Percentiles rank a stretch among this genome's conserved stretches.
Evolutionary conservation across 495 filamentous ascomycete species (phyloP).

Genomic region (Hyphodiscus hymeniophilus): DNA sequence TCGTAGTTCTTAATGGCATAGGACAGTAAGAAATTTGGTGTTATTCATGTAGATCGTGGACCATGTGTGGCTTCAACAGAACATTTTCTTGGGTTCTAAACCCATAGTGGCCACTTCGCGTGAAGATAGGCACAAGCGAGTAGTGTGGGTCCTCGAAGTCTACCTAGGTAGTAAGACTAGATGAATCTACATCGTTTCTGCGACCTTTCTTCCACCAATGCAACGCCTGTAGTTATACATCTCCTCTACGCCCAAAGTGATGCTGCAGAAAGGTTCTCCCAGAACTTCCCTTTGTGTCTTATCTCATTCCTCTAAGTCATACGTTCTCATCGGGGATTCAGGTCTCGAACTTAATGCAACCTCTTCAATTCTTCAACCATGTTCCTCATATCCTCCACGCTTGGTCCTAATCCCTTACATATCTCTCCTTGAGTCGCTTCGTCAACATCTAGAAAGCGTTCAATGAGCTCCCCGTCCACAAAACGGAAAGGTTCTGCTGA

Average conservation of each 20-base stretch:
- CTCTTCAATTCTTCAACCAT: slow-evolving; percentile 67
- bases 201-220: too few relatives aligned
- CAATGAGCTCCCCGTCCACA: slow-evolving; percentile 87
- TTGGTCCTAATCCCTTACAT: slow-evolving; percentile 47
- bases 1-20: too few relatives aligned
- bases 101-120: too few relatives aligned
- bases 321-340: background rate
- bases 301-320: background rate
- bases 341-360: slow-evolving; percentile 42
- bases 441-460: slow-evolving; percentile 67
- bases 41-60: too few relatives aligned
- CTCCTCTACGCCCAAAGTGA: background rate
- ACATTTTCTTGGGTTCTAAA: too few relatives aligned
- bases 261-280: background rate
- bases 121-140: too few relatives aligned
- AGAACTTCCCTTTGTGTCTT: too few relatives aligned
- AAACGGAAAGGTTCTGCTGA: slow-evolving; percentile 76
- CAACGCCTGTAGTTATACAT: background rate
- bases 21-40: too few relatives aligned
- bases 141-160: too few relatives aligned
- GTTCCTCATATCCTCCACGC: slow-evolving; percentile 64
- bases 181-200: too few relatives aligned
- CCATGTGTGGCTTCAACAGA: too few relatives aligned
- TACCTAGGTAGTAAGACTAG: too few relatives aligned
- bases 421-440: slow-evolving; percentile 59